Evolutionary conservation across 768 basidiomycete genomes (phyloP), one percentile per base, ranked within the genome.

Genomic region (Lentinus brumalis): DNA sequence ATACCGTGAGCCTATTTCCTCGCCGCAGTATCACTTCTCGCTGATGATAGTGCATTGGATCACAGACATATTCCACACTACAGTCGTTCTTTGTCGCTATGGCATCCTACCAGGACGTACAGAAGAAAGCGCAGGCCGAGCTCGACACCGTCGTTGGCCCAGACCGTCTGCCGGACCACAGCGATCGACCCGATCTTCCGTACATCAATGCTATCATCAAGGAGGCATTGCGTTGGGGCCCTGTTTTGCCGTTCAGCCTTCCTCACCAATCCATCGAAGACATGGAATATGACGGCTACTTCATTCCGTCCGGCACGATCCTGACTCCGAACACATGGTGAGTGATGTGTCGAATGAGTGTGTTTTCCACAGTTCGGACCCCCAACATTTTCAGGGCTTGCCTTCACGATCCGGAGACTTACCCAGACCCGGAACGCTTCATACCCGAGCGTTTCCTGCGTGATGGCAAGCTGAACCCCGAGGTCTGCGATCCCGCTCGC

Each of bases 231-330:
- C 50, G 64, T 12, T 65, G 62, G 56, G 58, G 41, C 18, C 31
- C 47, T 31, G 49, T 56, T 10, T 41, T 60, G 8, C 54, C 63
- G 16, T n/a, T 64, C 18, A 44, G 55, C 30, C 16, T 64, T 7
- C 57, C 61, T 3, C 79, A 81, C 62, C 62, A 68, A 16, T 73
- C 69, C 49, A 73, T 68, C 1, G 64, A 76, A 42, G 77, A 79
- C 60, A 75, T 76, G 65, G 76, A 74, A 2, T 78, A 78, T 57
- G 64, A 68, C 4, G 78, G 76, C 4, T 64, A 75, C 45, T 77
- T 72, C 56, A 78, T 79, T 40, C 76, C 76, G 0, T 69, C 71
- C 45, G 74, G 74, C 6, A 47, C 63, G 1, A 55, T 52, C 4
- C 52, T 68, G 1, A 40, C 68, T 29, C 47, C 53, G 9, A 59